Conservation (phyloP, 805 yeast genomes). For the Candida hispaniensis region DNA sequence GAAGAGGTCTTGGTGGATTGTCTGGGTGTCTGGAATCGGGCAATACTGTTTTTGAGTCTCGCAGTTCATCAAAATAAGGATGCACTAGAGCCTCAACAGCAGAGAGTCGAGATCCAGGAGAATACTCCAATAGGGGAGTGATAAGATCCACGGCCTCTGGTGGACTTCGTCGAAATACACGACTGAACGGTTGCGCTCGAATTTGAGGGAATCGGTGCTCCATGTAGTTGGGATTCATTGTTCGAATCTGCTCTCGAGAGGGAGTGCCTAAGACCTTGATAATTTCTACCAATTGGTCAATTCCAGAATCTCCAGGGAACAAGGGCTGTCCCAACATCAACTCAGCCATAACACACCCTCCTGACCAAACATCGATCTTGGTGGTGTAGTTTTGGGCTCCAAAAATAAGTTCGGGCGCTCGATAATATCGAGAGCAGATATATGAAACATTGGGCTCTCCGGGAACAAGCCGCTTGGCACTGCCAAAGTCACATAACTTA, state of each 20-base stretch:
- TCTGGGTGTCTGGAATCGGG: constrained; percentile 42
- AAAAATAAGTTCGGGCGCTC: constrained; percentile 96
- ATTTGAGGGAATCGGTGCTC: constrained; percentile 85
- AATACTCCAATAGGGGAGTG: constrained; percentile 73
- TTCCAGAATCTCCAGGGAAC: constrained; percentile 96
- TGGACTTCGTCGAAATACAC: constrained; percentile 66
- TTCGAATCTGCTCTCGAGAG: constrained; percentile 75
- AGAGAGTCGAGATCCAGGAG: constrained; percentile 71
- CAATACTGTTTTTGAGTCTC: constrained; percentile 37
- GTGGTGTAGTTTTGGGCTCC: constrained; percentile 96
- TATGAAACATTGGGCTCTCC: constrained; percentile 91
- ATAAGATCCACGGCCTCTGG: constrained; percentile 79
- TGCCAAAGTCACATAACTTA: constrained; percentile 92
- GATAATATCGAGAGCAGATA: constrained; percentile 90
- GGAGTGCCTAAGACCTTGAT: constrained; percentile 96
- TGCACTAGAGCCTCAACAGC: constrained; percentile 80
- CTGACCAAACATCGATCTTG: constrained; percentile 91
- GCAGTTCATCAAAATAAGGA: constrained; percentile 79
- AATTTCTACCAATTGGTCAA: constrained; percentile 93
- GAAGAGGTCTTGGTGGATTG: constrained; percentile 62
- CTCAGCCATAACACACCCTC: constrained; percentile 95
- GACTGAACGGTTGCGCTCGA: constrained; percentile 43
- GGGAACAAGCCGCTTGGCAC: constrained; percentile 84
- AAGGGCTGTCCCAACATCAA: constrained; percentile 88
- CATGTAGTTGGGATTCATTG: constrained; percentile 95